Evolutionary conservation across 2,329 filamentous ascomycete genomes (phyloP).

Genomic region (Sporothrix variecibatus): DNA sequence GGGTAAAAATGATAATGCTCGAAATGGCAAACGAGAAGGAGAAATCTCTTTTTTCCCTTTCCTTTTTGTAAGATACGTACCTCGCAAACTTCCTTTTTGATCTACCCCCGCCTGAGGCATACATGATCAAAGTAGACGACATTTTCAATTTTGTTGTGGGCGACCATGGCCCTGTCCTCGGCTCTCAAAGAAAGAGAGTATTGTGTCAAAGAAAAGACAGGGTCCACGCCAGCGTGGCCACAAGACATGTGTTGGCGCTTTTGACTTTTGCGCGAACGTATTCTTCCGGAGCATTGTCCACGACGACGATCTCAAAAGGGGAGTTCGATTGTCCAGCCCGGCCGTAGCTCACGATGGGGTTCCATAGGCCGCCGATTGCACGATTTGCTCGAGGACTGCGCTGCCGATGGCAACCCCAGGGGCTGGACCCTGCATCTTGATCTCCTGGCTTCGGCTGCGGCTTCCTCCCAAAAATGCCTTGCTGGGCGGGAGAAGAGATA

Average conservation of each 20-base stretch:
- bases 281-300: not conserved
- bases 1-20: not conserved
- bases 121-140: not conserved
- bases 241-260: not conserved
- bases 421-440: conserved; percentile 2
- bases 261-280: too few species aligned
- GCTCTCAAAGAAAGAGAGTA: not conserved
- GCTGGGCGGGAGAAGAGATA: not conserved
- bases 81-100: too few species aligned
- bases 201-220: not conserved
- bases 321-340: not conserved
- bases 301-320: not conserved
- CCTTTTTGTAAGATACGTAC: too few species aligned
- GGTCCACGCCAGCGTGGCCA: not conserved
- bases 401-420: not conserved
- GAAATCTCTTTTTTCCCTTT: not conserved
- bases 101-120: not conserved
- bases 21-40: not conserved
- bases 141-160: not conserved
- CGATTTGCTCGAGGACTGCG: not conserved
- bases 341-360: not conserved
- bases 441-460: not conserved
- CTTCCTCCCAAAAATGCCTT: not conserved
- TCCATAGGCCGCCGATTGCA: not conserved
- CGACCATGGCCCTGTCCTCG: not conserved